Evolutionary conservation across 139 green algal species (phyloP).

Genomic region (Tetradesmus lagerheimii): DNA sequence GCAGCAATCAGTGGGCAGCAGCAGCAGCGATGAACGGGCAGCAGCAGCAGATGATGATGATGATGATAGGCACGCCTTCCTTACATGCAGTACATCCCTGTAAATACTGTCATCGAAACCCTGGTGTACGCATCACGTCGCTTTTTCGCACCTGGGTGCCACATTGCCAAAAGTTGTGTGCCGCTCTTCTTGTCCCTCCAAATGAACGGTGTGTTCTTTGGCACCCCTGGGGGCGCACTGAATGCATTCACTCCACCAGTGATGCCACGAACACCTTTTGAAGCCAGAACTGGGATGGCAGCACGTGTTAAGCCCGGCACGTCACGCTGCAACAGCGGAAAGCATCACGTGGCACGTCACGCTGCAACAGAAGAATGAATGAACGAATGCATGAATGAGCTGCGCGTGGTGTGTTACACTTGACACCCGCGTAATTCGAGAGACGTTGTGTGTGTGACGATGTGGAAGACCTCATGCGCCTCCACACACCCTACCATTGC

Average conservation of each 20-base stretch:
- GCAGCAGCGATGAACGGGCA: no score
- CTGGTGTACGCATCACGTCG: no score
- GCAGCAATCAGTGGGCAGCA: background rate
- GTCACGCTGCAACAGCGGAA: constrained; percentile 61
- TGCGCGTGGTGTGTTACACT: no score
- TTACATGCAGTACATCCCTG: background rate
- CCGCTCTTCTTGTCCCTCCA: constrained; percentile 45
- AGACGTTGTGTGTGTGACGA: background rate
- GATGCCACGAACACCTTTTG: constrained; percentile 40
- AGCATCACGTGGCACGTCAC: background rate
- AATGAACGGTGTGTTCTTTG: constrained; percentile 49
- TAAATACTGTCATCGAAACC: no score
- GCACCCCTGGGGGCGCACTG: constrained; percentile 48
- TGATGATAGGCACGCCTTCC: no score
- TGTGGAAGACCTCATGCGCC: no score
- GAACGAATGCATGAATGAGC: no score
- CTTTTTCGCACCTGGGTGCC: constrained; percentile 46
- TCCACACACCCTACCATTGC: no score
- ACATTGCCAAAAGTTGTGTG: constrained; percentile 41
- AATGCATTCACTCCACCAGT: constrained; percentile 52
- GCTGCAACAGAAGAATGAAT: no score
- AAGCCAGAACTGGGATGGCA: constrained; percentile 59
- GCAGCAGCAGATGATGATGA: no score
- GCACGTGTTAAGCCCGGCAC: constrained; percentile 72
- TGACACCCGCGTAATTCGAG: no score